Percentiles rank a stretch among this genome's conserved stretches.
Conservation (phyloP, 352 stramenopile species). For the Pythium insidiosum region DNA sequence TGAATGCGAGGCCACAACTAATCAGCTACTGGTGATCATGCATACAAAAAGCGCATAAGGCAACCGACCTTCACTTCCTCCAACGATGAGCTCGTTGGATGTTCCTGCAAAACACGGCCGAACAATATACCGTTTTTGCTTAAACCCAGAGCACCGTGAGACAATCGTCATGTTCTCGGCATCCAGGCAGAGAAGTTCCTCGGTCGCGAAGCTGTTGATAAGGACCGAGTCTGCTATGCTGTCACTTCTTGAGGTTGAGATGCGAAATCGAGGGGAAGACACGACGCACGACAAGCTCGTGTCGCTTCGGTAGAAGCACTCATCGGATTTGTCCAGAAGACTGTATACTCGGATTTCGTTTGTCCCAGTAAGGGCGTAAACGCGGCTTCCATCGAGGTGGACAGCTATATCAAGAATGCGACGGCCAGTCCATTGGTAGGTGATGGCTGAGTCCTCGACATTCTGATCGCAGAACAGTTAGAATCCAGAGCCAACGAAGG, state of each 20-base stretch:
- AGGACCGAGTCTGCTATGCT: conserved; percentile 36
- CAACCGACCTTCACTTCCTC: conserved; percentile 74
- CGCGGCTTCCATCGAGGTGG: conserved; percentile 36
- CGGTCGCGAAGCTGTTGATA: conserved; percentile 50
- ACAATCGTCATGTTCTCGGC: conserved; percentile 30
- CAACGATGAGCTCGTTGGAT: conserved; percentile 44
- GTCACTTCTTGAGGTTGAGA: too few relatives aligned
- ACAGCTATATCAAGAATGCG: conserved; percentile 51
- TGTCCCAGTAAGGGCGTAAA: conserved; percentile 51
- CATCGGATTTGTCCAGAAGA: conserved; percentile 43
- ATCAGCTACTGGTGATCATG: too few relatives aligned
- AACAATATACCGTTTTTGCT: conserved; percentile 55
- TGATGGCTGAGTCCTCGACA: conserved; percentile 31
- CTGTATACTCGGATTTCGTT: conserved; percentile 60
- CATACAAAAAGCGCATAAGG: too few relatives aligned
- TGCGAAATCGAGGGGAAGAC: conserved; percentile 28
- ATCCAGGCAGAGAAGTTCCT: conserved; percentile 51
- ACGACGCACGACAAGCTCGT: conserved; percentile 49
- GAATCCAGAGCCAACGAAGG: background rate
- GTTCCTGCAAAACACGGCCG: conserved; percentile 48
- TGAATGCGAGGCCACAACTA: conserved; percentile 9
- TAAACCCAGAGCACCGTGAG: conserved; percentile 43
- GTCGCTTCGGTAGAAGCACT: conserved; percentile 41
- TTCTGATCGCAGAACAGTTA: conserved; percentile 23
- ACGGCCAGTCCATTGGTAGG: conserved; percentile 62